Evolutionary conservation across 2,329 filamentous ascomycete species (phyloP).

Genomic region (Penicillium frequentans): DNA sequence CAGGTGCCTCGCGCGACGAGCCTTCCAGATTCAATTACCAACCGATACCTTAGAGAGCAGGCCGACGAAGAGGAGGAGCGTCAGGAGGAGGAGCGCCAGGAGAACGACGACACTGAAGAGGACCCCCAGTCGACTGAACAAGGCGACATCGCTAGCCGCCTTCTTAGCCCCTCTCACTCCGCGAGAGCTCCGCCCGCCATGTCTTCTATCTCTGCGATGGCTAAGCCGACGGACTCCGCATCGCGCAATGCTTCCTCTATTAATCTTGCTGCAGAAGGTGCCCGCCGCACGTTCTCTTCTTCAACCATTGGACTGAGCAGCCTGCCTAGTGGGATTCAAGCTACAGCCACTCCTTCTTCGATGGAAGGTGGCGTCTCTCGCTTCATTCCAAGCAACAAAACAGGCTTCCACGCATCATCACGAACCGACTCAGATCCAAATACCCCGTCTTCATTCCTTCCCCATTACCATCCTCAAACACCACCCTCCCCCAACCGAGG

Average conservation of each 20-base stretch:
- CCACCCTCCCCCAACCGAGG: slow-evolving; percentile 42
- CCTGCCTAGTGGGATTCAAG: slow-evolving; percentile 28
- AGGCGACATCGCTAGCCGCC: slow-evolving; percentile 37
- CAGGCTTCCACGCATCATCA: slow-evolving; percentile 31
- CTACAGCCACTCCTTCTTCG: slow-evolving; percentile 47
- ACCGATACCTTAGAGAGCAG: slow-evolving; percentile 29
- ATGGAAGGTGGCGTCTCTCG: slow-evolving; percentile 49
- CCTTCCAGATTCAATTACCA: slow-evolving; percentile 38
- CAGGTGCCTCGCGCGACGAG: slow-evolving; percentile 40
- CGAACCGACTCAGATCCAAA: slow-evolving; percentile 46
- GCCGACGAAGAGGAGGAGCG: slow-evolving; percentile 19
- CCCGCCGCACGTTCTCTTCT: slow-evolving; percentile 33
- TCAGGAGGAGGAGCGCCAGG: slow-evolving; percentile 16
- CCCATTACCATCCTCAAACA: slow-evolving; percentile 48
- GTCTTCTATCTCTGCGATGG: slow-evolving; percentile 49
- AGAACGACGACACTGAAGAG: slow-evolving; percentile 22
- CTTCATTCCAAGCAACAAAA: slow-evolving; percentile 41
- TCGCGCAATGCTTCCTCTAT: slow-evolving; percentile 39
- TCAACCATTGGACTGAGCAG: slow-evolving; percentile 28
- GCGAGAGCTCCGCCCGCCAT: slow-evolving; percentile 49
- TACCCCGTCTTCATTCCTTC: slow-evolving; percentile 48
- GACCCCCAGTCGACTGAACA: slow-evolving; percentile 32
- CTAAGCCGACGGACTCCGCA: slow-evolving; percentile 37
- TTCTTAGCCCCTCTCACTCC: slow-evolving; percentile 41
- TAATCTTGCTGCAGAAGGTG: slow-evolving; percentile 35